Conservation (phyloP, 495 filamentous ascomycete species). For the Xanthoparmelia taractica region DNA sequence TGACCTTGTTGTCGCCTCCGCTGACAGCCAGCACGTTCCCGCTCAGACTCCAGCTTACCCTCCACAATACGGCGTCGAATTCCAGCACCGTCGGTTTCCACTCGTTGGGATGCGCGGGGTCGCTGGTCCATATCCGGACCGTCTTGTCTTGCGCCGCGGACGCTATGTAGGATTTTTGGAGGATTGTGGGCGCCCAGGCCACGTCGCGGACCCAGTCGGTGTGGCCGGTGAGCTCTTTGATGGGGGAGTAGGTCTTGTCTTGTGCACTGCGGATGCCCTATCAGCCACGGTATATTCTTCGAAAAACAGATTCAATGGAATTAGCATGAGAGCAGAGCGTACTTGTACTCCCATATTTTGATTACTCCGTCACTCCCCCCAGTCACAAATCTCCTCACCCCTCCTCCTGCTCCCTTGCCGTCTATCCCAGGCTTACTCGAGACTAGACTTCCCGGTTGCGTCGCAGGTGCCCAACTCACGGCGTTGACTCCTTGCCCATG, state of each 20-base stretch:
- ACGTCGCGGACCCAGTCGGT: constrained; percentile 98
- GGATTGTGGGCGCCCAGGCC: constrained; percentile 87
- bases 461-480: constrained; percentile 88
- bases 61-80: constrained; percentile 87
- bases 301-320: background rate
- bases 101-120: constrained; percentile 50
- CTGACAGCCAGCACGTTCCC: constrained; percentile 94
- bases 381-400: constrained; percentile 73
- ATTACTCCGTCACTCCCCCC: constrained; percentile 88
- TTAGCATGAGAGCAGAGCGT: constrained; percentile 22
- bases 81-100: constrained; percentile 79
- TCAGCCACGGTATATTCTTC: background rate
- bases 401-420: constrained; percentile 37
- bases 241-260: constrained; percentile 47
- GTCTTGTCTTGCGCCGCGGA: constrained; percentile 93
- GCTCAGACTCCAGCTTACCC: constrained; percentile 95
- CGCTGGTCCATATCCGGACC: constrained; percentile 90
- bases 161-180: constrained; percentile 93
- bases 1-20: constrained; percentile 94
- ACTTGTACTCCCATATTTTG: constrained; percentile 77
- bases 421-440: constrained; percentile 47
- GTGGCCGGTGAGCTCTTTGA: constrained; percentile 61
- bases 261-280: constrained; percentile 37
- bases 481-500: constrained; percentile 91
- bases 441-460: constrained; percentile 69